Conservation (phyloP, 2,329 filamentous ascomycete species). For the Ceratocystis harringtonii region DNA sequence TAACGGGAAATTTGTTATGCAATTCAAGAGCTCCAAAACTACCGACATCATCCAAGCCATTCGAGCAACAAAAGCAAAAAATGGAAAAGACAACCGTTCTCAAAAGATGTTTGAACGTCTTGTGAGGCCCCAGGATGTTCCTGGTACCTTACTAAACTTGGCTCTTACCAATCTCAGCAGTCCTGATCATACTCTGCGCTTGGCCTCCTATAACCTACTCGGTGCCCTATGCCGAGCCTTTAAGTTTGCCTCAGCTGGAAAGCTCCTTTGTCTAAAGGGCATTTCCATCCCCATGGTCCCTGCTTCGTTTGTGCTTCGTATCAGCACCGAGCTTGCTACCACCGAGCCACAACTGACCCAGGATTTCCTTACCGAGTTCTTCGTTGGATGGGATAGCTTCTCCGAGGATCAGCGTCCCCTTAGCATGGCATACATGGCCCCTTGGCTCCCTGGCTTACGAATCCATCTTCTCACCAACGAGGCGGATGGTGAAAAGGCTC, state of each 20-base stretch:
- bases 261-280: constrained; percentile 48
- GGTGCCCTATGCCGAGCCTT: constrained; percentile 53
- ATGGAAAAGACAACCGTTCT: constrained; percentile 46
- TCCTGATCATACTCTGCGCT: constrained; percentile 41
- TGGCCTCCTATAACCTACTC: constrained; percentile 53
- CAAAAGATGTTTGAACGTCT: constrained; percentile 49
- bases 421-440: constrained; percentile 54
- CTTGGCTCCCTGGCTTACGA: constrained; percentile 49
- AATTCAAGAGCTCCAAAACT: constrained; percentile 52
- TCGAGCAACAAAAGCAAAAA: constrained; percentile 46
- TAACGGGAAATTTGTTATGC: constrained; percentile 56
- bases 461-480: constrained; percentile 44
- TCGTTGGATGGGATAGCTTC: constrained; percentile 57
- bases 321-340: constrained; percentile 47
- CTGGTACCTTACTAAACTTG: constrained; percentile 52
- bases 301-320: constrained; percentile 47
- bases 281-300: constrained; percentile 48
- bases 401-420: constrained; percentile 51
- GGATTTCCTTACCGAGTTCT: constrained; percentile 59
- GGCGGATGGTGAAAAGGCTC: constrained; percentile 47
- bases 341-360: constrained; percentile 52
- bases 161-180: constrained; percentile 53
- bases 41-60: constrained; percentile 48
- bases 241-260: constrained; percentile 47
- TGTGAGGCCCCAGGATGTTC: constrained; percentile 54